These are phyloP conservation scores for Nannochloris sp. DNA, from an alignment of 139 green algal species.

Conservation along the genomic window DNA sequence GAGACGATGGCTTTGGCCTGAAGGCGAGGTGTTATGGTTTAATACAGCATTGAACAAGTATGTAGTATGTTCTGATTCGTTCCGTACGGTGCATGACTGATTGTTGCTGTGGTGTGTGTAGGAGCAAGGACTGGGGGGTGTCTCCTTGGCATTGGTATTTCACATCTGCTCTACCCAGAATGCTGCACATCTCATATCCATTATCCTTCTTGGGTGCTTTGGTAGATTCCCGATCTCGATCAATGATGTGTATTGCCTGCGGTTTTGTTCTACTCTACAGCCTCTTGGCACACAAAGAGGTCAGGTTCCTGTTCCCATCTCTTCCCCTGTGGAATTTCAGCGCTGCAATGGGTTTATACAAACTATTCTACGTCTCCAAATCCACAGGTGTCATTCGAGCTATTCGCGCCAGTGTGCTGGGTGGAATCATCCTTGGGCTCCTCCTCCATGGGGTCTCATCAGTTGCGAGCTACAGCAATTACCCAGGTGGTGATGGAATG, in stretches of 20 bases:
- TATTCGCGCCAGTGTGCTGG: neutral
- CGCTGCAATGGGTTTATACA: slow-evolving; percentile 31
- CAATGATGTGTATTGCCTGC: slow-evolving; percentile 12
- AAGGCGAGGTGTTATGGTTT: slow-evolving; percentile 76
- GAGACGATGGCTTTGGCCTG: slow-evolving; percentile 66
- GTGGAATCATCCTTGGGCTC: neutral
- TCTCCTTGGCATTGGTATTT: slow-evolving; percentile 62
- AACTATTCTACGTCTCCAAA: neutral
- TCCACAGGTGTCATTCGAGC: neutral
- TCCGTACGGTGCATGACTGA: neutral
- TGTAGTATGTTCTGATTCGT: neutral
- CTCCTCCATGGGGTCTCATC: neutral
- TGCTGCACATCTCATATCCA: slow-evolving; percentile 34
- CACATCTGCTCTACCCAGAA: slow-evolving; percentile 50
- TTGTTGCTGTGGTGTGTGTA: neutral
- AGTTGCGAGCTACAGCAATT: slow-evolving; percentile 37
- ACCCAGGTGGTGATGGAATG: slow-evolving; percentile 56
- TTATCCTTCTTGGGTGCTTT: slow-evolving; percentile 36
- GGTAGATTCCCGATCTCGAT: slow-evolving; percentile 27
- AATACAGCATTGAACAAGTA: slow-evolving; percentile 63
- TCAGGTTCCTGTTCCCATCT: slow-evolving; percentile 72
- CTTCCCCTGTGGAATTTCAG: slow-evolving; percentile 65
- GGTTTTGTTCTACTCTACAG: slow-evolving; percentile 68
- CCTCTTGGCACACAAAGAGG: slow-evolving; percentile 65
- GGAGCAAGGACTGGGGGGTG: slow-evolving; percentile 55